Conservation (phyloP, 2,329 filamentous ascomycete genomes). For the Aspergillus aculeatinus region DNA sequence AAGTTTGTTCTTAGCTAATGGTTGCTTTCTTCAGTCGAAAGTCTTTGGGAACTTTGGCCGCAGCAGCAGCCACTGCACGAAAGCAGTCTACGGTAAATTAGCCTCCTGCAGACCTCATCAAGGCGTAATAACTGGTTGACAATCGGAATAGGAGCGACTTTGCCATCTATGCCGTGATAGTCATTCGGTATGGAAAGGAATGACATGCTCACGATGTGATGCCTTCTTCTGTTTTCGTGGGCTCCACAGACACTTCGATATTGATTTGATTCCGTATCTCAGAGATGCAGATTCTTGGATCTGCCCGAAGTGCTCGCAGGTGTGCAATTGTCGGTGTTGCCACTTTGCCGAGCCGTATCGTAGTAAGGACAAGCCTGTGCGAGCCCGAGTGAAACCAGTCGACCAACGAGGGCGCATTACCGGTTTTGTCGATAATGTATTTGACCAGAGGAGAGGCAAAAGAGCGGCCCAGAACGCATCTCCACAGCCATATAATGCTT, state of each 20-base stretch:
- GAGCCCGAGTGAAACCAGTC: slow-evolving; percentile 32
- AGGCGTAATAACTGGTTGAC: not conserved
- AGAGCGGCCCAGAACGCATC: slow-evolving; percentile 11
- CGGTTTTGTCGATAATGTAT: slow-evolving; percentile 41
- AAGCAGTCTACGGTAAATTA: slow-evolving; percentile 23
- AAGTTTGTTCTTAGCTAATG: not conserved
- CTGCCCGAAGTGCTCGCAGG: slow-evolving; percentile 36
- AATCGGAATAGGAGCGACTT: slow-evolving; percentile 28
- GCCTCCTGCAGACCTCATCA: slow-evolving; percentile 5
- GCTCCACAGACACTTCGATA: slow-evolving; percentile 38
- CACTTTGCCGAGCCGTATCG: slow-evolving; percentile 35
- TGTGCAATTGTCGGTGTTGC: slow-evolving; percentile 39
- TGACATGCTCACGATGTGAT: slow-evolving; percentile 32
- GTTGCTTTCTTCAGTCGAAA: slow-evolving; percentile 6
- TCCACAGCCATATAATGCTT: not conserved
- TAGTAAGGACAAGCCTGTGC: slow-evolving; percentile 35
- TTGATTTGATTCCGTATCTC: slow-evolving; percentile 31
- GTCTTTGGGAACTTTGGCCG: slow-evolving; percentile 23
- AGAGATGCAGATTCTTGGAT: slow-evolving; percentile 30
- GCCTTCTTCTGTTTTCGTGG: slow-evolving; percentile 40
- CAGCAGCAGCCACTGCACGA: slow-evolving; percentile 26
- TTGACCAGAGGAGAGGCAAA: slow-evolving; percentile 35
- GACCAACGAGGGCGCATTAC: slow-evolving; percentile 34
- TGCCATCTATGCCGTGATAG: slow-evolving; percentile 39
- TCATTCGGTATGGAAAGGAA: slow-evolving; percentile 37